phyloP scores from a whole-genome alignment of 352 stramenopile species.

The Globisporangium takayamanum region DNA sequence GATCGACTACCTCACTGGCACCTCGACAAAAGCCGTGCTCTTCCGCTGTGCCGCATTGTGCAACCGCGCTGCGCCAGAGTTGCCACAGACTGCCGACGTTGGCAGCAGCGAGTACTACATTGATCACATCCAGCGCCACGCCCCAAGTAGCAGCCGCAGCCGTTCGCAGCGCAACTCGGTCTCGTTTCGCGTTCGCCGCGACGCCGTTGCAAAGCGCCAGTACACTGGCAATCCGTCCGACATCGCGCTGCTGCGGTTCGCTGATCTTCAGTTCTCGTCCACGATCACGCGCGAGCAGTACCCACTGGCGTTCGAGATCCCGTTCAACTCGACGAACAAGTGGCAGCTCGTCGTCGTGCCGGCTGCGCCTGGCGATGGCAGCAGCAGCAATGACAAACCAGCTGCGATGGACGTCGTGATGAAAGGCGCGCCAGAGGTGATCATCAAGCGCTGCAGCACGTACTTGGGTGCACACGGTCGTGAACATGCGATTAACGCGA shows the following conservation, averaged over 20 bases:
- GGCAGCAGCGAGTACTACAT: neutral
- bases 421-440: conserved; percentile 93
- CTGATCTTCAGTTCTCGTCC: conserved; percentile 30
- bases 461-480: conserved; percentile 49
- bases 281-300: conserved; percentile 30
- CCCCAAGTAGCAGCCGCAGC: neutral
- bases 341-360: conserved; percentile 50
- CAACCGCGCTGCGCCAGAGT: conserved; percentile 28
- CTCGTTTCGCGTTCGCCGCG: conserved; percentile 16
- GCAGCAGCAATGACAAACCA: conserved; percentile 1
- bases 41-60: conserved; percentile 29
- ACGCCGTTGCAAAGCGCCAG: conserved; percentile 22
- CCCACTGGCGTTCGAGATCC: conserved; percentile 44
- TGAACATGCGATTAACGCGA: conserved; percentile 30
- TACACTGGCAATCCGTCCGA: conserved; percentile 50
- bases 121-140: neutral
- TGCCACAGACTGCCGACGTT: neutral
- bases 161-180: neutral
- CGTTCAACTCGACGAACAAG: conserved; percentile 70
- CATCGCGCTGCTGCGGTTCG: conserved; percentile 41
- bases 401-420: conserved; percentile 57
- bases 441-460: conserved; percentile 82
- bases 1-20: conserved; percentile 22
- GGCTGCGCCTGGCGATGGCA: conserved; percentile 15
- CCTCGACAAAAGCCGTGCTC: conserved; percentile 24